Evolutionary conservation across 75 land plant genomes (phyloP), one percentile per base, ranked within the genome.

Genomic region (Pinus albicaulis): DNA sequence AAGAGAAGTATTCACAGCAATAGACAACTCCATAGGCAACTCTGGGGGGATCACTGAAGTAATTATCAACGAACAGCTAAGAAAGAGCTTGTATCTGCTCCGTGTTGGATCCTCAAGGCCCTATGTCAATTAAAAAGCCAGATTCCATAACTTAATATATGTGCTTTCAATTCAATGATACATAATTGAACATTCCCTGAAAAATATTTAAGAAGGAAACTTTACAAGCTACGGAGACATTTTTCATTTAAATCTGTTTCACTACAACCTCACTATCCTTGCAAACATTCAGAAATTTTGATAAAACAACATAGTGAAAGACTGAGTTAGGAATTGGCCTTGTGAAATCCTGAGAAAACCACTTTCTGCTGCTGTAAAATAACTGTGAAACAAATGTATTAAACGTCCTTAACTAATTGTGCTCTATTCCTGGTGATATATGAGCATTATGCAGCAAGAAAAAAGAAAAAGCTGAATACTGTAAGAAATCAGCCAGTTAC

Each of bases 1-100:
- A 56, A 97, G 77, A 57, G 99, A 97, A 55, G 99, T 97, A 81
- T 97, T 97, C 41, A 97, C 99, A 75, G 99, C 99, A 81, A 97
- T 97, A 19, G 99, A 97, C 48, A 97, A 84, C 78, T 97, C 99
- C 99, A 97, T 97, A 12, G 99, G 99, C 70, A 97, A 76, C 78
- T 97, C 99, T 79, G 99, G 99, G 52, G 99, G 99, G 28, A 97
- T 97, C 34, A 97, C 99, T 55, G 99, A 97, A 72, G 99, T 97
- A 74, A 97, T 92, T 58, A 97, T 97, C 76, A 97, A 80, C 59
- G 99, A 97, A 83, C 99, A 97, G 74, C 97, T 97, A 55, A 97
- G 77, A 71, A 97, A 88, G 75, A 97, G 92, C 86, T 97, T 97
- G 86, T 91, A 97, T 73, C 83, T 97, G 90, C 99, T 97, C 64